Conservation (phyloP, 2,329 filamentous ascomycete genomes). For the Drechslerella stenobrocha region DNA sequence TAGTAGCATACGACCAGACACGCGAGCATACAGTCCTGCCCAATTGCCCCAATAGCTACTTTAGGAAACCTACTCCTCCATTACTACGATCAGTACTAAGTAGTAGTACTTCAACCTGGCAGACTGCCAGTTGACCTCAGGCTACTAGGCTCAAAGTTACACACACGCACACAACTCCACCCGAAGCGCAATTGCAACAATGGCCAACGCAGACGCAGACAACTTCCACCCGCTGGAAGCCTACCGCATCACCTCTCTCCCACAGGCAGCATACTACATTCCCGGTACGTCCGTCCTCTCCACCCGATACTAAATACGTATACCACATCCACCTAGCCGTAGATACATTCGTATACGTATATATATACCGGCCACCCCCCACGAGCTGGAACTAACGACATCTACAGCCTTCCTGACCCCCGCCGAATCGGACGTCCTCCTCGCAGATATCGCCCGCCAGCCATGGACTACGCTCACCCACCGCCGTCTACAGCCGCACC, state of each 20-base stretch:
- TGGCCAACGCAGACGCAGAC: slow-evolving; percentile 21
- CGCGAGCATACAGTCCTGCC: no score
- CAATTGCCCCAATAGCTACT: no score
- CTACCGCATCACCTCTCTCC: slow-evolving; percentile 21
- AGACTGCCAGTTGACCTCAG: no score
- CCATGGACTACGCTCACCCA: slow-evolving; percentile 87
- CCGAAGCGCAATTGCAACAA: slow-evolving; percentile 39
- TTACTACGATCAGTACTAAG: no score
- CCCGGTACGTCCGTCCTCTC: slow-evolving; percentile 13
- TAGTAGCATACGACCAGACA: no score
- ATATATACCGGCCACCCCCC: neutral
- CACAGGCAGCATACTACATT: slow-evolving; percentile 39
- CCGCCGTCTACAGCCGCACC: slow-evolving; percentile 87
- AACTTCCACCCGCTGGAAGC: slow-evolving; percentile 14
- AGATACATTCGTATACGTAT: neutral
- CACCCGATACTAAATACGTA: no score
- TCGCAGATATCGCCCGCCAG: slow-evolving; percentile 61
- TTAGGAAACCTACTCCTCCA: no score
- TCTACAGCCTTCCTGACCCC: slow-evolving; percentile 34
- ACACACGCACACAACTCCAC: neutral
- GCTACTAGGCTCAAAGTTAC: slow-evolving; percentile 12
- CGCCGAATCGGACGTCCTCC: slow-evolving; percentile 58
- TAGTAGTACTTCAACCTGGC: no score
- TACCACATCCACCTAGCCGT: neutral
- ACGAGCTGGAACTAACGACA: no score